These are phyloP conservation scores for Trichosanthes cucumerina DNA, from an alignment of 306 rosid species.

Conservation along the genomic window DNA sequence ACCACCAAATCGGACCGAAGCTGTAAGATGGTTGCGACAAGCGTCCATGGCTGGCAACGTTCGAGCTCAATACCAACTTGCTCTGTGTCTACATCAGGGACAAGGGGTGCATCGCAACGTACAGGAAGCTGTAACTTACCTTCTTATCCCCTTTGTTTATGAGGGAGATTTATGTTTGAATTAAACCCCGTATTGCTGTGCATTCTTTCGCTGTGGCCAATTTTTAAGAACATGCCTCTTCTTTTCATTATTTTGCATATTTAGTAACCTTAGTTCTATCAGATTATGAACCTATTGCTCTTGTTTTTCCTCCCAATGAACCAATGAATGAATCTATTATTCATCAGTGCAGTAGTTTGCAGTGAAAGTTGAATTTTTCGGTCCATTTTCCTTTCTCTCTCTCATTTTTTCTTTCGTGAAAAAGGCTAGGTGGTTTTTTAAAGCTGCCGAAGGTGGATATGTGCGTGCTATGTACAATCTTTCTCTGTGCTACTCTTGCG, in stretches of 20 bases:
- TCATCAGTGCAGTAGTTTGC: not conserved
- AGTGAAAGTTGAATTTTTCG: not conserved
- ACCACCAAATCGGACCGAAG: slow-evolving; percentile 59
- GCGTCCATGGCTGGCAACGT: slow-evolving; percentile 48
- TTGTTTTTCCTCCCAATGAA: not conserved
- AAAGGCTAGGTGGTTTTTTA: slow-evolving; percentile 80
- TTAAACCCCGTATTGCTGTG: not conserved
- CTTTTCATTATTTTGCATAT: not conserved
- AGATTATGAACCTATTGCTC: not conserved
- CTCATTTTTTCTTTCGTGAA: slow-evolving; percentile 8
- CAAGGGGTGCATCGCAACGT: slow-evolving; percentile 30
- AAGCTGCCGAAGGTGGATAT: slow-evolving; percentile 86
- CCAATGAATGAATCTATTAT: not conserved
- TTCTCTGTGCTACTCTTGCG: slow-evolving; percentile 61
- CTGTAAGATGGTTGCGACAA: slow-evolving; percentile 53
- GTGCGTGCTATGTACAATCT: slow-evolving; percentile 81
- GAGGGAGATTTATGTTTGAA: not conserved
- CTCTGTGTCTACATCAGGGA: slow-evolving; percentile 69
- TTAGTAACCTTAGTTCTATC: not conserved
- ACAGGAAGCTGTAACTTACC: slow-evolving; percentile 55
- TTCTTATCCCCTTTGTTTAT: not conserved
- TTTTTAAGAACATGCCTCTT: not conserved
- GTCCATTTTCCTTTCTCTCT: not conserved
- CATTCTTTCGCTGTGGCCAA: not conserved
- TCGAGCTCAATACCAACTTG: slow-evolving; percentile 91